Evolutionary conservation across 139 green algal genomes (phyloP), one percentile per base, ranked within the genome.

Genomic region (Coccomyxa sp.): DNA sequence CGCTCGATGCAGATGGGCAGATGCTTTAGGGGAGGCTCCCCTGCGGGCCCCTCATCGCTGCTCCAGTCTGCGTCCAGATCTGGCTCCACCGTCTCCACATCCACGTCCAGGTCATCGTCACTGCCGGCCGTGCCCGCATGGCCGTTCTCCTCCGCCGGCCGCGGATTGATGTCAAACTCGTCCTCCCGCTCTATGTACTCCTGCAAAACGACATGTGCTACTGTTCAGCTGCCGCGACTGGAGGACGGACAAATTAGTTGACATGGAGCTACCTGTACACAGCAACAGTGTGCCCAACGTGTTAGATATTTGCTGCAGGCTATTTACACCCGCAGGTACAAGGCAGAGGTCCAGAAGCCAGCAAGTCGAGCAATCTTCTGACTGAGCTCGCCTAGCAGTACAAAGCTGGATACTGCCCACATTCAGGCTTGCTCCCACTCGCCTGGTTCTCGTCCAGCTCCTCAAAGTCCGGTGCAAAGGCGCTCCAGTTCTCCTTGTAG

Each of bases 401-500:
- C 38, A 51, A 51, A 51, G 38, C 38, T 51, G 38, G 38, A 51
- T n/a, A n/a, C 38, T 51, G 38, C 38, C 38, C 38, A 51, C 38
- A 51, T 7, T 51, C 38, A 51, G 7, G 38, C 38, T 51, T 11
- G 38, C 38, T 51, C 38, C 38, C 38, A 51, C 38, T 51, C 38
- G 38, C 76, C 76, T 80, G 81, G 87, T 97, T 98, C 58, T 96
- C 91, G 25, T 94, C 85, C n/a, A 99, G 90, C 89, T 97, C 94
- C 71, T 93, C 85, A 86, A 99, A 99, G 79, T 97, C 96, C 9
- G 96, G 96, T 0, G 96, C 96, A 85, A 99, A 99, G 25, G 93
- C 94, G 79, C 85, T 95, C 96, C 96, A 99, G 82, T 97, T 95
- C 85, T 99, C 95, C 0, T 84, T 83, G 77, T 95, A 95, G 0